A percentile compares a stretch with the other conserved stretches of the same genome.
Evolutionary conservation across 2,329 filamentous ascomycete species (phyloP).

Genomic region (Harringtonia aguacate): DNA sequence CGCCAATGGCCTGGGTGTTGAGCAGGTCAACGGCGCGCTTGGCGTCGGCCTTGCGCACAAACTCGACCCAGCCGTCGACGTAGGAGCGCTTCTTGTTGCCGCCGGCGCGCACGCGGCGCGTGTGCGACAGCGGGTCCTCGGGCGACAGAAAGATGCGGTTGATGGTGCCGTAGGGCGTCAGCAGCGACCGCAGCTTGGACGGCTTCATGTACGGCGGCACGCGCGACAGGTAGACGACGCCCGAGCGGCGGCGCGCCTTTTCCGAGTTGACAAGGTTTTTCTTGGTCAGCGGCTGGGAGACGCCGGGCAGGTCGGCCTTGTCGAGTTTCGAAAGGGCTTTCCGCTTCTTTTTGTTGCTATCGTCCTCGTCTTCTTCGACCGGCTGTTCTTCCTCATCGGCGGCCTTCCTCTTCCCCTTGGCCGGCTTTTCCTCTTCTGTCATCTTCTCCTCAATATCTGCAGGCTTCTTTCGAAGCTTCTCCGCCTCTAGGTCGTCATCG

Average conservation of each 20-base stretch:
- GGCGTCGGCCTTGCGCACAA: conserved; percentile 63
- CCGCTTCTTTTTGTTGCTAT: conserved; percentile 4
- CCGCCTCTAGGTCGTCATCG: background rate
- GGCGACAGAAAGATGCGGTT: conserved; percentile 72
- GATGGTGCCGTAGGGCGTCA: conserved; percentile 64
- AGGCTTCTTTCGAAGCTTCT: background rate
- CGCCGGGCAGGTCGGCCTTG: conserved; percentile 29
- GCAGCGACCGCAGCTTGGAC: conserved; percentile 61
- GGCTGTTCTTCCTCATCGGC: background rate
- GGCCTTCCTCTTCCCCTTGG: background rate
- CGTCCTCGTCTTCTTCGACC: background rate
- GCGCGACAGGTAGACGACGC: conserved; percentile 74
- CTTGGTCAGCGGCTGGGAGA: conserved; percentile 45
- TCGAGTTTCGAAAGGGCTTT: background rate
- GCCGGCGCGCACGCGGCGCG: conserved; percentile 56
- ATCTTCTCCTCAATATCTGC: background rate
- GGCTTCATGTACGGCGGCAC: conserved; percentile 87
- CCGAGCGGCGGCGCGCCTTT: conserved; percentile 58
- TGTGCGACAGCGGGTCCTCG: conserved; percentile 57
- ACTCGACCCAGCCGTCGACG: conserved; percentile 82
- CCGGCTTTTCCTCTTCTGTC: background rate
- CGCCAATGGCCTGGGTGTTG: conserved; percentile 69
- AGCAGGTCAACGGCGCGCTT: conserved; percentile 66
- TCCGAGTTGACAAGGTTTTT: conserved; percentile 58
- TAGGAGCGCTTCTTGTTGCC: conserved; percentile 79